phyloP scores from a whole-genome alignment of 2,329 filamentous ascomycete genomes.

The Arthrinium phaeospermum region DNA sequence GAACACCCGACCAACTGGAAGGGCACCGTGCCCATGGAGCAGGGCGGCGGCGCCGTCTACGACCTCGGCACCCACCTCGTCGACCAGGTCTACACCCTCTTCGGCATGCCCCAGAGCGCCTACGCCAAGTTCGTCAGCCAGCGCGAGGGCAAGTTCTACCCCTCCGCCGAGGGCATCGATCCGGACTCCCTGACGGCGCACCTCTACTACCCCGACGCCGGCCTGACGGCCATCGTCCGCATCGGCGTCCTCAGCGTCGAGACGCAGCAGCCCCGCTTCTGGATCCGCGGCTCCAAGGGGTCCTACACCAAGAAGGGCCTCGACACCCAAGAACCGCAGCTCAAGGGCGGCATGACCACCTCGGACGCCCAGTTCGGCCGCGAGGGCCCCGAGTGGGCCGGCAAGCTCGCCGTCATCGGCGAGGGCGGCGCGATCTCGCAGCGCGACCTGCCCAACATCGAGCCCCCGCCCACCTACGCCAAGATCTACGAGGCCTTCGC shows the following conservation, averaged over 20 bases:
- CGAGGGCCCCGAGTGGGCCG: constrained; percentile 64
- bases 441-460: constrained; percentile 60
- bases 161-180: constrained; percentile 48
- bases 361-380: constrained; percentile 68
- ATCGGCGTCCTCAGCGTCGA: constrained; percentile 73
- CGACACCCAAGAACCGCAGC: constrained; percentile 78
- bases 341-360: constrained; percentile 67
- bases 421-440: constrained; percentile 57
- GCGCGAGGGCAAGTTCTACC: constrained; percentile 51
- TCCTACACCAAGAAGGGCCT: constrained; percentile 75
- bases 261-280: constrained; percentile 73
- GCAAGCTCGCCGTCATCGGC: constrained; percentile 62
- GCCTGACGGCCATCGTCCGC: constrained; percentile 71
- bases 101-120: constrained; percentile 70
- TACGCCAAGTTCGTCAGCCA: constrained; percentile 73
- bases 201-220: constrained; percentile 65
- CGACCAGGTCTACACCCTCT: constrained; percentile 74
- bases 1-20: constrained; percentile 70
- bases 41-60: constrained; percentile 72
- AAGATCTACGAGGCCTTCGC: constrained; percentile 67
- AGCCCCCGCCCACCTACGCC: constrained; percentile 71
- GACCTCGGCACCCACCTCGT: constrained; percentile 79
- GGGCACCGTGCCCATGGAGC: constrained; percentile 59
- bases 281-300: constrained; percentile 76
- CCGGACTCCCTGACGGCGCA: constrained; percentile 67